Base-by-base conservation (phyloP, 2,329 filamentous ascomycete species). In the Lecanosticta acicola region DNA sequence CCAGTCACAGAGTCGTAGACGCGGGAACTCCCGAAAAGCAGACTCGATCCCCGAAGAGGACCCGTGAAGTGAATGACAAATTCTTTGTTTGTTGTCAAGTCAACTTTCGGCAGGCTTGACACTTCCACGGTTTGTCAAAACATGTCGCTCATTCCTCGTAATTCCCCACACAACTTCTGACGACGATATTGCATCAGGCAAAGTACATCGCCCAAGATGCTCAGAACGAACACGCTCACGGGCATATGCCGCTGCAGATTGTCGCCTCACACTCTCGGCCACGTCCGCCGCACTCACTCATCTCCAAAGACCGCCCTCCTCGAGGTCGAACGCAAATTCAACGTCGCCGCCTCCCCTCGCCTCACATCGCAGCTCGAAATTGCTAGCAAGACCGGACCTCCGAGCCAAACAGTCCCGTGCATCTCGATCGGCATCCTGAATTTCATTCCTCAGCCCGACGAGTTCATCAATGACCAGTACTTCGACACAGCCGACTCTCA, bases 301-400 rank as follows among this genome's bases (percentile, higher is more conserved):
- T 1, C 32, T 13, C 17, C 32, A 13, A 14, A 3, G 3, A 26
- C 4, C 5, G n/a, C 43, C 3, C 26, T 21, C 2, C 46, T 54
- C 32, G 51, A 56, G 43, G 45, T 55, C 48, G 53, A 57, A 45
- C 47, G 49, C 35, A 56, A 56, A 24, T 54, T 57, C 45, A 29
- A 40, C 11, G 41, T 48, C 18, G 41, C 45, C 19, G 24, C 24
- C 24, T 5, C 24, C 24, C 24, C 7, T 7, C 24, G 24, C 24
- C 24, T 29, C 7, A 5, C 7, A 5, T 3, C 32, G 7, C 33
- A 41, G 24, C 41, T 52, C 20, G 29, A 33, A 29, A 33, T 42
- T 13, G 29, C 21, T 13, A n/a, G 4, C 35, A 26, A 3, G n/a
- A n/a, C n/a, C n/a, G n/a, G n/a, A 29, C 24, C 24, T 29, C 7